phyloP scores from a whole-genome alignment of 805 yeast species.

The Saccharomycopsis sp. region DNA sequence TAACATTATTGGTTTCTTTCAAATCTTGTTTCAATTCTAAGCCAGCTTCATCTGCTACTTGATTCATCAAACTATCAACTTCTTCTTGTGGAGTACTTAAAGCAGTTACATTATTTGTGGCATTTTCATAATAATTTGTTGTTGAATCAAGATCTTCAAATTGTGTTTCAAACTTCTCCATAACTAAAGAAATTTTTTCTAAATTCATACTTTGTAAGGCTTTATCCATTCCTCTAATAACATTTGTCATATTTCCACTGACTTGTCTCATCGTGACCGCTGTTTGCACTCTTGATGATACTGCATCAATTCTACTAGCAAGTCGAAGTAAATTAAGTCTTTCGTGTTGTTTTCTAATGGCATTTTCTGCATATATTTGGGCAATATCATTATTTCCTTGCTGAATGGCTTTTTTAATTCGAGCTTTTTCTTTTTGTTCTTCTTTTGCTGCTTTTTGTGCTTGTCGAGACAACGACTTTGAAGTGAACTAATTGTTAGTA shows the following conservation, averaged over 20 bases:
- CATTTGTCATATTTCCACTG: constrained; percentile 87
- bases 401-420: constrained; percentile 77
- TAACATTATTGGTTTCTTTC: constrained; percentile 45
- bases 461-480: constrained; percentile 85
- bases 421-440: constrained; percentile 75
- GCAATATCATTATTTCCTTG: constrained; percentile 91
- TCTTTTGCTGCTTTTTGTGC: constrained; percentile 88
- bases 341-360: constrained; percentile 86
- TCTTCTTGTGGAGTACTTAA: constrained; percentile 89
- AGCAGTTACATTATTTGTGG: constrained; percentile 82
- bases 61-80: constrained; percentile 81
- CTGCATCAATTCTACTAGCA: constrained; percentile 89
- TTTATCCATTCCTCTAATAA: constrained; percentile 90
- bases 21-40: constrained; percentile 82
- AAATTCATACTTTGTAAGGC: constrained; percentile 94
- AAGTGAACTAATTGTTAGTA: constrained; percentile 57
- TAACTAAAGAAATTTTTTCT: constrained; percentile 83
- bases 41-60: constrained; percentile 97
- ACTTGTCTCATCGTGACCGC: constrained; percentile 97
- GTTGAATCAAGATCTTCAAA: constrained; percentile 94
- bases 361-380: constrained; percentile 87
- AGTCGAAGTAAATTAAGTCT: constrained; percentile 68
- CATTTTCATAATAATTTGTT: constrained; percentile 84
- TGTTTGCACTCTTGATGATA: constrained; percentile 90
- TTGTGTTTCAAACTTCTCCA: constrained; percentile 95